These are phyloP conservation scores for Fusarium napiforme DNA, from an alignment of 2,329 filamentous ascomycete species.

Conservation along the genomic window DNA sequence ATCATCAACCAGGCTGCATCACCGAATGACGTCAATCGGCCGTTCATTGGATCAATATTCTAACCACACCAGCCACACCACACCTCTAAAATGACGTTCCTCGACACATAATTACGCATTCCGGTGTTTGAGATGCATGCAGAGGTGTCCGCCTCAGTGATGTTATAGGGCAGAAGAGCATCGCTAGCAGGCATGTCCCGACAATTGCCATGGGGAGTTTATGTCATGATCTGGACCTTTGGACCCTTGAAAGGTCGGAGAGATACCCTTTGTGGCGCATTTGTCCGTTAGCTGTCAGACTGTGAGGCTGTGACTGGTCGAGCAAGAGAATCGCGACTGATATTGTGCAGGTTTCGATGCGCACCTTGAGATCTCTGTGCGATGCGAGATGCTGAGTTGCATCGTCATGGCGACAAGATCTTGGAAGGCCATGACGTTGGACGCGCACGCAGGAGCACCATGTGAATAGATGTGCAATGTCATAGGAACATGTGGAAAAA, in stretches of 20 bases:
- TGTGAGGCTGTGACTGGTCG: constrained; percentile 28
- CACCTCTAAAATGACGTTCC: constrained; percentile 40
- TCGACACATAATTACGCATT: constrained; percentile 34
- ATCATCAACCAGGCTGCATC: constrained; percentile 18
- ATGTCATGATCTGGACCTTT: constrained; percentile 26
- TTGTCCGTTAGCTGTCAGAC: constrained; percentile 27
- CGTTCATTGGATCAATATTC: constrained; percentile 16
- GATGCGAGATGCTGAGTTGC: constrained; percentile 9
- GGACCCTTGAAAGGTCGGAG: constrained; percentile 23
- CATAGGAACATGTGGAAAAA: constrained; percentile 9
- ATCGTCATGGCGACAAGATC: constrained; percentile 16
- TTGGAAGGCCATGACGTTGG: constrained; percentile 21
- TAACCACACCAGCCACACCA: constrained; percentile 27
- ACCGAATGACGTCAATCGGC: constrained; percentile 42
- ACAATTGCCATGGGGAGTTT: constrained; percentile 11
- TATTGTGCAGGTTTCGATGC: constrained; percentile 9
- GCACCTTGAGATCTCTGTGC: constrained; percentile 7
- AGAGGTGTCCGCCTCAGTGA: constrained; percentile 12
- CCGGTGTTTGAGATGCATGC: constrained; percentile 10
- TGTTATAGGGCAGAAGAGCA: constrained; percentile 21
- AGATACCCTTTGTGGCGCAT: constrained; percentile 17
- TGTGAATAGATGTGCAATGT: not conserved
- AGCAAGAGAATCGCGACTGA: constrained; percentile 7
- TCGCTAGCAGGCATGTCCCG: constrained; percentile 23
- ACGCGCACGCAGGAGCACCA: not conserved